These are phyloP conservation scores for Pleurotus cornucopiae DNA, from an alignment of 768 basidiomycete species.

Conservation along the genomic window DNA sequence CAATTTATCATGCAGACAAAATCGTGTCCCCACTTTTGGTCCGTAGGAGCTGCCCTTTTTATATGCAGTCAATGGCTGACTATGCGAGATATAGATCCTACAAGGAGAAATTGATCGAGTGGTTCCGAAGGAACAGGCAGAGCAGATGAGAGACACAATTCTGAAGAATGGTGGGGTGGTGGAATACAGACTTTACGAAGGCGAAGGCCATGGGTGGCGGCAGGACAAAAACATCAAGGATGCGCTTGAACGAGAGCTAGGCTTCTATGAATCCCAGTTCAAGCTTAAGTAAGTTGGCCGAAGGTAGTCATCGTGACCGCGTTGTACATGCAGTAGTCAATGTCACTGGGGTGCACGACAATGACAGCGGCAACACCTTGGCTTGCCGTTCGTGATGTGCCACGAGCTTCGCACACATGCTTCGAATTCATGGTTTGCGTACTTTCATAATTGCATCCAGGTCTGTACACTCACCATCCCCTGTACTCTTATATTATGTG, in stretches of 20 bases:
- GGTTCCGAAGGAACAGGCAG: slow-evolving; percentile 66
- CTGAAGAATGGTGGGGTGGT: slow-evolving; percentile 44
- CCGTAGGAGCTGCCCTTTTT: slow-evolving; percentile 16
- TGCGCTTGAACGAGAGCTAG: slow-evolving; percentile 47
- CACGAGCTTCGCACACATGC: too few species aligned
- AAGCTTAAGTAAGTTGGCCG: slow-evolving; percentile 15
- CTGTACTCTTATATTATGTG: too few species aligned
- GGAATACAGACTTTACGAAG: slow-evolving; percentile 57
- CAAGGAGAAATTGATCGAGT: slow-evolving; percentile 62
- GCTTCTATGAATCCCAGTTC: slow-evolving; percentile 47
- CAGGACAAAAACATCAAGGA: slow-evolving; percentile 50
- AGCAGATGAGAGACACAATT: slow-evolving; percentile 52
- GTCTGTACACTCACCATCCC: too few species aligned
- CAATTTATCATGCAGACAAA: slow-evolving; percentile 54
- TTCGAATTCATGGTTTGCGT: too few species aligned
- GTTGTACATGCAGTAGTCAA: too few species aligned
- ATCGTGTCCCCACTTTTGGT: slow-evolving; percentile 66
- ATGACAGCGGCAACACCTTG: too few species aligned
- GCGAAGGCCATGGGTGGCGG: slow-evolving; percentile 66
- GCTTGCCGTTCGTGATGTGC: too few species aligned
- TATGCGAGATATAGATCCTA: slow-evolving; percentile 41
- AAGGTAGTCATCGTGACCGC: too few species aligned
- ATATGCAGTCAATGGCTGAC: neutral
- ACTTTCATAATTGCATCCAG: too few species aligned
- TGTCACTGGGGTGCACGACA: too few species aligned